Conservation (phyloP, 2,329 filamentous ascomycete species). For the Pseudogymnoascus sp. region DNA sequence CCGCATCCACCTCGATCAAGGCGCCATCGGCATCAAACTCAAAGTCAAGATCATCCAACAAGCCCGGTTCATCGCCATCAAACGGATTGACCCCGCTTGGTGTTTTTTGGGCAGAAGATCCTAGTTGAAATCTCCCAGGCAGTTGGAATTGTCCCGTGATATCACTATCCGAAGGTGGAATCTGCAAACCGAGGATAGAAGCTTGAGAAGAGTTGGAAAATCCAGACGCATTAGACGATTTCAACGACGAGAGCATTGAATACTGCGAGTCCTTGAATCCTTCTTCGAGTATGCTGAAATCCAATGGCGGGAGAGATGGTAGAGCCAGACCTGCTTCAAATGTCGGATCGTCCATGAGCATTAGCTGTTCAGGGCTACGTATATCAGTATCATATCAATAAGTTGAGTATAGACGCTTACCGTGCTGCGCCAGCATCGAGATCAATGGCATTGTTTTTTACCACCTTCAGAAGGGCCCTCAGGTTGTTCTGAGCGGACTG, state of each 20-base stretch:
- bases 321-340: conserved; percentile 64
- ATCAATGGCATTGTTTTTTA: conserved; percentile 56
- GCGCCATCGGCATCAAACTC: conserved; percentile 55
- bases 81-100: conserved; percentile 23
- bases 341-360: conserved; percentile 72
- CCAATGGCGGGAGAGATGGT: conserved; percentile 46
- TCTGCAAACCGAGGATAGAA: conserved; percentile 36
- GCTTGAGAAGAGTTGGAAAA: conserved; percentile 18
- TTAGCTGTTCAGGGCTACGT: conserved; percentile 64
- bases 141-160: conserved; percentile 24
- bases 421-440: conserved; percentile 61
- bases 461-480: conserved; percentile 53
- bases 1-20: conserved; percentile 39
- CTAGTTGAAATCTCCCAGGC: conserved; percentile 18
- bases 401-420: conserved; percentile 39
- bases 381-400: conserved; percentile 9
- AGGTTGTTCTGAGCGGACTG: conserved; percentile 69
- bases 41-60: conserved; percentile 47
- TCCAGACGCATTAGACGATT: neutral
- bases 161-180: conserved; percentile 41
- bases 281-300: conserved; percentile 38
- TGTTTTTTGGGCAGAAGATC: conserved; percentile 29
- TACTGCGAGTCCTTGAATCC: conserved; percentile 26
- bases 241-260: conserved; percentile 23
- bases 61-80: conserved; percentile 36